Base-by-base conservation (phyloP, 306 rosid genomes). In the Vigna reflexopilosa region DNA sequence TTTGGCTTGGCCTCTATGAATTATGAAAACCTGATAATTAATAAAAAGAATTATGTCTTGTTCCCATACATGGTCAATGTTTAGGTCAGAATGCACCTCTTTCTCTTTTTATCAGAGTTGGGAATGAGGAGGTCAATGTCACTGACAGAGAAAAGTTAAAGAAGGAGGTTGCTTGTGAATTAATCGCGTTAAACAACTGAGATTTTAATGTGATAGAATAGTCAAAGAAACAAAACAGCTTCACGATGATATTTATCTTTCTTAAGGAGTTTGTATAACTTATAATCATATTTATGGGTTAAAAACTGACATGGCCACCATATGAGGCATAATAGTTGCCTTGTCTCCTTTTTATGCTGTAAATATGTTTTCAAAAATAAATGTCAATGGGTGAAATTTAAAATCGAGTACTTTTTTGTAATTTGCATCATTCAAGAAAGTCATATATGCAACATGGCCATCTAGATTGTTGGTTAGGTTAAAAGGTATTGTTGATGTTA, bases 291-390 rank as follows among this genome's bases (percentile, higher is more conserved):
- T 75, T 59, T 44, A 48, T 67, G 22, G 20, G 77, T 66, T 0
- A 47, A 74, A 81, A 63, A 67, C 66, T 75, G 56, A 77, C 50
- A 11, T 44, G 76, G 72, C 57, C 70, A 17, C 49, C 47, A 24
- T 48, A 42, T 4, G 73, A 71, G 78, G 72, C 57, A 22, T n/a
- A 48, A 22, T 36, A 70, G 56, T 56, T 44, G 12, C 30, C 28
- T 67, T 4, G 5, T 34, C 66, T 62, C 45, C 47, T 65, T 51
- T 81, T 36, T 50, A 12, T 47, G 52, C 52, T 28, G n/a, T 58
- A n/a, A 17, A 30, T 28, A 73, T 40, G 55, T 47, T 17, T 44
- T 51, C n/a, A 74, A 64, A 45, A 15, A 30, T 28, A 54, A 61
- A 64, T 2, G 56, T 30, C 45, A 66, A 54, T 4, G n/a, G 40